Evolutionary conservation across 2,329 filamentous ascomycete species (phyloP), one percentile per base, ranked within the genome.

Genomic region (Penicillium palitans): DNA sequence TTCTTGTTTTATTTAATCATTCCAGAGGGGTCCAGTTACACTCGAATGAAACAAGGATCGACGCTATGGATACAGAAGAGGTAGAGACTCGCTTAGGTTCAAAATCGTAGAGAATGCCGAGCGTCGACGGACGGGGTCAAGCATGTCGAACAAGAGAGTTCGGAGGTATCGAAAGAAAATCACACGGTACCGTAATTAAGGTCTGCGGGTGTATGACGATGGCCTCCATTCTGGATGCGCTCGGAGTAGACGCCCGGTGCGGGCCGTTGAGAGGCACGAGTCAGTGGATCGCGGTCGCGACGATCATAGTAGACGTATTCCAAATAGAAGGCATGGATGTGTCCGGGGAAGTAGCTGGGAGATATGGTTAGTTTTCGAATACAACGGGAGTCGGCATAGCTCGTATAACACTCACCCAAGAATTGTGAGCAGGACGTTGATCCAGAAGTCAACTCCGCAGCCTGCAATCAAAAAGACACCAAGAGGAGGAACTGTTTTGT

Each of bases 261-360:
- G 9, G 60, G 68, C 15, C 49, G 60, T 25, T 60, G 58, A 6
- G 60, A 60, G 8, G 62, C 50, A 24, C 66, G 60, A 29, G 64
- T 66, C 19, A 64, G 41, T 21, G 66, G 63, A 35, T 68, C 68
- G 39, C 63, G 65, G 25, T 66, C 62, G 46, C 70, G 83, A 40
- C 88, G 88, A 68, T 90, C 85, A 74, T 88, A 93, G 78, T 93
- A 96, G 61, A 96, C 81, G 72, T 92, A 96, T 75, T 92, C 86
- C 61, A 91, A 66, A 72, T 93, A 95, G 74, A 93, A 92, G 44
- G 90, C 90, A 72, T 92, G 87, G 42, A 93, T 84, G 65, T 91
- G 87, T 8, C 90, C 91, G 0, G 90, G 90, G 51, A 95, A 76
- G 73, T 88, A 90, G n/a, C 85, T 86, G 59, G 31, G 52, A 31